Base-by-base conservation (phyloP, 2,329 filamentous ascomycete genomes). In the Cladorrhinum sp. region DNA sequence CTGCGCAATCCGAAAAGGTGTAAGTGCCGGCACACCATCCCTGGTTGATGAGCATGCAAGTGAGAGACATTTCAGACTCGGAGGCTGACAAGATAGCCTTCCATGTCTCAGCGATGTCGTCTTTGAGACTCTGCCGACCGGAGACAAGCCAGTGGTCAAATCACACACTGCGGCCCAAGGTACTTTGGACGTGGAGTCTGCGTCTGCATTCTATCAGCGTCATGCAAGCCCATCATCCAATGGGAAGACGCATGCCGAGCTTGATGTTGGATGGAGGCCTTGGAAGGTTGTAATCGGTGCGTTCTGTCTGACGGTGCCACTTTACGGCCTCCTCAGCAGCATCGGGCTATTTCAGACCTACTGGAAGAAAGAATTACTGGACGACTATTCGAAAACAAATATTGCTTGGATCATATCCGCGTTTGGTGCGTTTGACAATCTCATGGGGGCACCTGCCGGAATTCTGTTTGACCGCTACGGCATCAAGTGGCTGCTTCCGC, bases 371-470 rank as follows among this genome's bases (percentile, higher is more conserved):
- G 58, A 69, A 25, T 62, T 72, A 57, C 66, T 72, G 1, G 12
- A n/a, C 3, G 56, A 20, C 9, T 59, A 57, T 22, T 64, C 65
- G 1, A 58, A 62, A 18, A 61, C 59, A 27, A 60, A 68, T 12
- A 63, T 69, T 5, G 65, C 68, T n/a, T 73, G 68, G 69, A 70
- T 71, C 55, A 66, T 67, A 12, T 72, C 71, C 23, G 38, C 70
- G 12, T 69, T 69, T 48, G 70, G 68, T 24, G 70, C 71, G 49
- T 60, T 72, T 1, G 63, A 60, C 50, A 68, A 69, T 52, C 60
- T 72, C n/a, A 66, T 69, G 12, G 65, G 62, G 7, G 56, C 63
- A 9, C 60, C 64, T 3, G 62, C 56, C 5, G 70, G 70, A 3
- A 25, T 67, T 6, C 24, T 69, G 12, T 68, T 68, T 23, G 70